Base-by-base conservation (phyloP, 1,139 yeast species). In the Yamadazyma conglobata region DNA sequence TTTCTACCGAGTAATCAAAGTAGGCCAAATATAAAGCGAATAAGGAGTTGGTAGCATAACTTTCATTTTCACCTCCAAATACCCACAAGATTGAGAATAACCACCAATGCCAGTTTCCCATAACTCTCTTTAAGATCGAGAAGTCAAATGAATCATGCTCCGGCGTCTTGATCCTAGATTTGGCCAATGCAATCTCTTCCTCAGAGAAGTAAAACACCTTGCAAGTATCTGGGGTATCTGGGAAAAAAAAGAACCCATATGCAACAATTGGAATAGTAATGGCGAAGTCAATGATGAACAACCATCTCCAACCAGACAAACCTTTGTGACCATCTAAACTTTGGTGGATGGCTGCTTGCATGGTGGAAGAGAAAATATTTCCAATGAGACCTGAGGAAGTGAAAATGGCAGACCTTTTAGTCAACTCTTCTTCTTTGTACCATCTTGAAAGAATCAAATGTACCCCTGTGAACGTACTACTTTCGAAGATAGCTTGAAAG, bases 71-170 rank as follows among this genome's bases (percentile, higher is more conserved):
- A 37, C 82, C 82, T n/a, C 77, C 80, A 30, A 75, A 51, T 1
- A 69, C 62, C 79, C 80, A 77, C 8, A 75, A 62, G 9, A 70
- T 44, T 4, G 76, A 66, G 38, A 77, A 73, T 6, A 69, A 42
- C 64, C 73, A 76, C 77, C 77, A 75, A 43, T 72, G 77, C 81
- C 81, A 77, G 32, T 64, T 61, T 3, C 72, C 74, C 24, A 67
- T 41, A 1, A 74, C 75, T 43, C 81, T 61, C 31, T 60, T 56
- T 25, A 71, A 25, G 3, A 73, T 57, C 4, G 71, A 48, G 64
- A 65, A 56, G 42, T 71, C 70, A 24, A 72, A 54, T 13, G 45
- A 44, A n/a, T 66, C 58, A 22, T 50, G 40, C 45, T 58, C 33
- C 25, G 64, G 63, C 28, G 61, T 30, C 11, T 27, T 26, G 8